Percentiles rank a stretch among this genome's conserved stretches.
Conservation (phyloP, 371 early-diverging fungal genomes). For the Amoeboaphelidium occidentale region DNA sequence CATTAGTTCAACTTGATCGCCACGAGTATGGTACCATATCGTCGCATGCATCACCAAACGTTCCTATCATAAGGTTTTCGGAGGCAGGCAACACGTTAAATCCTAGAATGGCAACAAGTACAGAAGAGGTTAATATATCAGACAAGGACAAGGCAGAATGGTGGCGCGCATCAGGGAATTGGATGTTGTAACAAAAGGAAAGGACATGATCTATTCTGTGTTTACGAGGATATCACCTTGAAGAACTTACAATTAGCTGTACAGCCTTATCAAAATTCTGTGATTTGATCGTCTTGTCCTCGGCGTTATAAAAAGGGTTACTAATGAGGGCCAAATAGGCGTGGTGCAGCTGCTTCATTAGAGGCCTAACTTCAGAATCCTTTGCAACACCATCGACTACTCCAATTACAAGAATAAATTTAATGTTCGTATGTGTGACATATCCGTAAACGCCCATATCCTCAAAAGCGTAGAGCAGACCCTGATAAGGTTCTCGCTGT, state of each 20-base stretch:
- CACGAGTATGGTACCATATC: neutral
- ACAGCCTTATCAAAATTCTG: neutral
- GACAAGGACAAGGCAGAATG: no score
- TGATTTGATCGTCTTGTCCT: neutral
- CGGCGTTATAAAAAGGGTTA: neutral
- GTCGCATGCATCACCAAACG: no score
- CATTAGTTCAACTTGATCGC: neutral
- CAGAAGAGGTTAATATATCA: no score
- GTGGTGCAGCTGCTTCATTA: neutral
- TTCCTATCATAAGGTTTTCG: no score
- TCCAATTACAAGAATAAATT: neutral
- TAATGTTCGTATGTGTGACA: neutral
- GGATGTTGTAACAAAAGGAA: neutral
- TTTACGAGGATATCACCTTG: neutral
- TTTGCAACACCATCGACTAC: neutral
- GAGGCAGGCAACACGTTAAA: no score
- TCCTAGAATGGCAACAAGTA: no score
- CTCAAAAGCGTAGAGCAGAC: neutral
- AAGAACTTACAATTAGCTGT: neutral
- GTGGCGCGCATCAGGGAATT: neutral
- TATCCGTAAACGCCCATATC: neutral
- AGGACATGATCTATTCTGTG: neutral
- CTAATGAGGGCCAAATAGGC: neutral
- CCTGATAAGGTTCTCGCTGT: neutral
- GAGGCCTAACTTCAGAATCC: neutral